Conservation (phyloP, 805 yeast genomes). For the Yueomyces sinensis region DNA sequence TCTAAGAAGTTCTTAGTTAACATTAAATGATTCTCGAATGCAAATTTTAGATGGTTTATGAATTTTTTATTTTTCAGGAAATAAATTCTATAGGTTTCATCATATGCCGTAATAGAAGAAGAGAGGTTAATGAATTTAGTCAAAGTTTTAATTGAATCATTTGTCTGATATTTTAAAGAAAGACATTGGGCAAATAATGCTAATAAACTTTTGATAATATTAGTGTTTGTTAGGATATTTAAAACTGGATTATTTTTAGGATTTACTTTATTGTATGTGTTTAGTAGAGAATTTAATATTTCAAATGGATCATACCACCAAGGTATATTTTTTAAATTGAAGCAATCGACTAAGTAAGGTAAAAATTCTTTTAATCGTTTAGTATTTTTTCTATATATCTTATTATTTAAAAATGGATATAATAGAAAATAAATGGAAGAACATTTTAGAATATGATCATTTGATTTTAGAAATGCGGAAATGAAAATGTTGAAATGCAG, state of each 20-base stretch:
- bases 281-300: conserved; percentile 9
- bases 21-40: conserved; percentile 11
- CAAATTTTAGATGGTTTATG: conserved; percentile 12
- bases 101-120: conserved; percentile 18
- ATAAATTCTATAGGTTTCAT: conserved; percentile 14
- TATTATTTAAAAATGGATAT: conserved; percentile 7
- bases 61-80: conserved; percentile 13
- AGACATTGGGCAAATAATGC: conserved; percentile 13
- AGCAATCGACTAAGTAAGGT: conserved; percentile 16
- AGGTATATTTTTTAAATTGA: conserved; percentile 15
- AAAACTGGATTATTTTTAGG: conserved; percentile 18
- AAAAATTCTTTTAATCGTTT: conserved; percentile 9
- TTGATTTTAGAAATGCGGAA: not conserved
- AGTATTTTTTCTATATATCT: conserved; percentile 6
- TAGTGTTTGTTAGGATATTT: conserved; percentile 11
- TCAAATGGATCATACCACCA: conserved; percentile 24
- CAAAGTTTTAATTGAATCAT: conserved; percentile 7
- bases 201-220: conserved; percentile 14
- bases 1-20: conserved; percentile 11
- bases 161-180: conserved; percentile 7
- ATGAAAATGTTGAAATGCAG: not conserved
- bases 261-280: conserved; percentile 11
- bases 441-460: conserved; percentile 8
- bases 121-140: conserved; percentile 16
- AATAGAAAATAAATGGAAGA: conserved; percentile 4